A percentile compares a stretch with the other conserved stretches of the same genome.
phyloP scores from a whole-genome alignment of 192 early-diverging fungal genomes.

The Neocallimastix lanati region DNA sequence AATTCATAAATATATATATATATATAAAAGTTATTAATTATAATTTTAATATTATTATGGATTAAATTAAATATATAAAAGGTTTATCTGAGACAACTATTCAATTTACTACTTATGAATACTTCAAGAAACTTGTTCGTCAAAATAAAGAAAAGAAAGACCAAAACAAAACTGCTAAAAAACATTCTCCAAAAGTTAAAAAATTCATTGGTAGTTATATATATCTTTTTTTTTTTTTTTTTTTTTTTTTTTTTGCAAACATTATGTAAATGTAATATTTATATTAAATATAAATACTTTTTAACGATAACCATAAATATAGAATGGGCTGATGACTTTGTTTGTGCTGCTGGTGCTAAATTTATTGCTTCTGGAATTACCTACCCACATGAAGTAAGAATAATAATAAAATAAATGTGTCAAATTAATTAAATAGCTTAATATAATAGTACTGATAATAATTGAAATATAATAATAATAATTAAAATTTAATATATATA shows the following conservation, averaged over 20 bases:
- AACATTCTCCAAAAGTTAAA: background rate
- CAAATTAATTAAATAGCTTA: too few relatives aligned
- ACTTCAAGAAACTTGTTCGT: conserved; percentile 46
- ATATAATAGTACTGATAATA: too few relatives aligned
- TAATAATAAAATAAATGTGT: too few relatives aligned
- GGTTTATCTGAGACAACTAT: conserved; percentile 77
- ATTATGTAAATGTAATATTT: too few relatives aligned
- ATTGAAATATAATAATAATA: too few relatives aligned
- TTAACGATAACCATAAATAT: background rate
- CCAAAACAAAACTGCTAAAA: background rate
- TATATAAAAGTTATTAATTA: too few relatives aligned
- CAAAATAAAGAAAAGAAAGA: background rate
- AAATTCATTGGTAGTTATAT: background rate
- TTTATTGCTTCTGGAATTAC: conserved; percentile 68
- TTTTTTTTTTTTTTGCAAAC: too few relatives aligned
- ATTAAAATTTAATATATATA: background rate
- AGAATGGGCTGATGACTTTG: conserved; percentile 70
- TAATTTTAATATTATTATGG: too few relatives aligned
- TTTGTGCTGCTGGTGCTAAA: conserved; percentile 68
- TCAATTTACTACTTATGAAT: conserved; percentile 93
- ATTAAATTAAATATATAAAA: conserved; percentile 4
- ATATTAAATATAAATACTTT: too few relatives aligned
- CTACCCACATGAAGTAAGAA: conserved; percentile 82
- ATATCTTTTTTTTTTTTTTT: too few relatives aligned
- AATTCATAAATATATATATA: background rate